These are phyloP conservation scores for Epichloe typhina DNA, from an alignment of 2,329 filamentous ascomycete genomes.

Conservation along the genomic window DNA sequence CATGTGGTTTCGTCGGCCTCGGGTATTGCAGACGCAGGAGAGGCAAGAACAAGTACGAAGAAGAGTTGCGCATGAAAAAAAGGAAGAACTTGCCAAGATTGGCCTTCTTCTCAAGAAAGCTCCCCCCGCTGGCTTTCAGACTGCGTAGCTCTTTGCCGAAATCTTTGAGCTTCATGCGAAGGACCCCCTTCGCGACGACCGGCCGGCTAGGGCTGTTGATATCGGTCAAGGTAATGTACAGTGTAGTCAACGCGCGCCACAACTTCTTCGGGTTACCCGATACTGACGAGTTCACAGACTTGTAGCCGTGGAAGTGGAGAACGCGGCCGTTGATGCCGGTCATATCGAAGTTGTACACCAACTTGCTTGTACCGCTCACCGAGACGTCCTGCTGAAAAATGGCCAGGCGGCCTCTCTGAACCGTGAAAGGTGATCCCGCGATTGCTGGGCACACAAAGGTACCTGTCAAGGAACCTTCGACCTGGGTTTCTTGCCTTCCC, in stretches of 20 bases:
- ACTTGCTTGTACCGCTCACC: conserved; percentile 42
- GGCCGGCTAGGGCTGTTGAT: background rate
- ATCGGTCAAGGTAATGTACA: conserved; percentile 47
- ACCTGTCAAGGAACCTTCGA: conserved; percentile 34
- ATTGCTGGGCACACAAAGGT: conserved; percentile 31
- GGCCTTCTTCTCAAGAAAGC: conserved; percentile 23
- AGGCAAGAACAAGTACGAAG: conserved; percentile 40
- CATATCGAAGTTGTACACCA: conserved; percentile 51
- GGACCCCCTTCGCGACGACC: background rate
- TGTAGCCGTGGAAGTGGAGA: conserved; percentile 49
- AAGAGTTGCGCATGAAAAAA: conserved; percentile 41
- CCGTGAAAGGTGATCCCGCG: conserved; percentile 44
- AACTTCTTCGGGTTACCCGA: conserved; percentile 42
- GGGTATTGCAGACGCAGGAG: conserved; percentile 45
- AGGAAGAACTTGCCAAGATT: conserved; percentile 38
- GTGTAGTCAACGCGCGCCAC: conserved; percentile 48
- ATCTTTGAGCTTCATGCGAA: background rate
- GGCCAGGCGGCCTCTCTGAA: conserved; percentile 42
- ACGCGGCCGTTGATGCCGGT: conserved; percentile 35
- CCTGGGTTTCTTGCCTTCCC: conserved; percentile 21
- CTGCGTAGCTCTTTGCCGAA: background rate
- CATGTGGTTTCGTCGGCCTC: conserved; percentile 26
- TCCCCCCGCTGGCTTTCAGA: background rate
- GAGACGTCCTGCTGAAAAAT: conserved; percentile 40
- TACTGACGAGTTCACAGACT: conserved; percentile 46